Evolutionary conservation across 2,329 filamentous ascomycete genomes (phyloP), one percentile per base, ranked within the genome.

Genomic region (Drechslerella stenobrocha): DNA sequence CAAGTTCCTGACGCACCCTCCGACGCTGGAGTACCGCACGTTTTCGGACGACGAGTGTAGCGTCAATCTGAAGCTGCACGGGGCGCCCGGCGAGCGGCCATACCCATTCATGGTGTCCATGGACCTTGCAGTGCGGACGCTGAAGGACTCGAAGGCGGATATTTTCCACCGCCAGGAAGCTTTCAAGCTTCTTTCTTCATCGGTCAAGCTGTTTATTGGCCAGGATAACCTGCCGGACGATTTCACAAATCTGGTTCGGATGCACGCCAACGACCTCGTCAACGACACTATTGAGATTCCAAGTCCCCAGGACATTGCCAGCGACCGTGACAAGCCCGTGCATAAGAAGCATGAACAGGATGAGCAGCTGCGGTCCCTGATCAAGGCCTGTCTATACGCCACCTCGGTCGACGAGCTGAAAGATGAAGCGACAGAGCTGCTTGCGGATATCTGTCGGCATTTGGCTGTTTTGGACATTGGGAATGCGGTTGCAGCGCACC

Each of bases 111-210:
- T 88, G 52, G 84, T 95, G 47, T 93, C 93, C 9, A 84, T 96
- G 56, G 91, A 97, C 69, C 82, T 90, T 46, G 92, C 95, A 0
- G 88, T 97, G 70, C 83, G 67, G 35, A 71, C 71, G 7, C 52
- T 71, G 11, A 77, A 81, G 63, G 76, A 77, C 53, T 77, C 78
- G 61, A 87, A 87, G 71, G 84, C 88, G 32, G 92, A 97, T 73
- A 79, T 80, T 0, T 93, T 89, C 75, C 96, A 98, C 80, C 97
- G 97, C 78, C 88, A 88, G 74, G 90, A 98, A 77, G 89, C 95
- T 0, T 85, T 96, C 71, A 86, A 90, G 67, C 82, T 97, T 73
- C 85, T 98, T 73, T 90, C 87, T 71, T 83, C 90, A 0, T 91
- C 97, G 73, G 80, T 96, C 52, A 98, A 97, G 78, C 80, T 98